phyloP scores from a whole-genome alignment of 164 flowering plant genomes.

The Stephania yunnanensis region DNA sequence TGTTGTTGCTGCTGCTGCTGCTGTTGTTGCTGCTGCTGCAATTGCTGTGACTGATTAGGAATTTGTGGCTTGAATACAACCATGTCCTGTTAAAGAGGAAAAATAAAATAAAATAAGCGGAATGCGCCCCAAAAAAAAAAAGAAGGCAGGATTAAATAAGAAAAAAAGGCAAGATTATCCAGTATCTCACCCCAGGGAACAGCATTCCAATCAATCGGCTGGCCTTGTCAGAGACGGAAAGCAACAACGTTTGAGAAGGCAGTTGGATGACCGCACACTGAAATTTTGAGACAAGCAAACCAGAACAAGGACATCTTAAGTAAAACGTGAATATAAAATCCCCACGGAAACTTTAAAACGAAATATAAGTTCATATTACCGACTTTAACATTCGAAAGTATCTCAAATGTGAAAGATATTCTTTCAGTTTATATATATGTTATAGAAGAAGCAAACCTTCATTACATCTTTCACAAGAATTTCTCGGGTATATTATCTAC shows the following conservation, averaged over 20 bases:
- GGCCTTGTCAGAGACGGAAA: slow-evolving; percentile 93
- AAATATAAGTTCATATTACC: too few species aligned
- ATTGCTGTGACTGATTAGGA: slow-evolving; percentile 44
- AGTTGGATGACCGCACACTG: slow-evolving; percentile 97
- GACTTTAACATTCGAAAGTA: not conserved
- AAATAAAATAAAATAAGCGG: not conserved
- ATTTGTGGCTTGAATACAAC: slow-evolving; percentile 93
- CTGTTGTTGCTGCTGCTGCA: slow-evolving; percentile 31
- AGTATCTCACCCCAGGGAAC: slow-evolving; percentile 82
- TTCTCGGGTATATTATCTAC: too few species aligned
- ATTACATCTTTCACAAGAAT: not conserved
- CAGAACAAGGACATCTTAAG: not conserved
- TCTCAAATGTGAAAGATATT: not conserved
- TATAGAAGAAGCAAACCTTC: not conserved
- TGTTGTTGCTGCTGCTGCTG: slow-evolving; percentile 30
- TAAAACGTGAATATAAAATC: too few species aligned
- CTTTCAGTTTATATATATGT: too few species aligned
- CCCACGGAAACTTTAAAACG: not conserved
- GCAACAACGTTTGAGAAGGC: slow-evolving; percentile 88
- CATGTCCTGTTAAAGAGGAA: slow-evolving; percentile 54
- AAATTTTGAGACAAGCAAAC: not conserved
- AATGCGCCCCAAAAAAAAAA: not conserved
- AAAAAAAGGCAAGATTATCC: not conserved
- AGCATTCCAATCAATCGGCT: slow-evolving; percentile 98
- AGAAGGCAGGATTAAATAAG: not conserved